phyloP scores from a whole-genome alignment of 2,329 filamentous ascomycete species.

The Pestalotiopsis fici region DNA sequence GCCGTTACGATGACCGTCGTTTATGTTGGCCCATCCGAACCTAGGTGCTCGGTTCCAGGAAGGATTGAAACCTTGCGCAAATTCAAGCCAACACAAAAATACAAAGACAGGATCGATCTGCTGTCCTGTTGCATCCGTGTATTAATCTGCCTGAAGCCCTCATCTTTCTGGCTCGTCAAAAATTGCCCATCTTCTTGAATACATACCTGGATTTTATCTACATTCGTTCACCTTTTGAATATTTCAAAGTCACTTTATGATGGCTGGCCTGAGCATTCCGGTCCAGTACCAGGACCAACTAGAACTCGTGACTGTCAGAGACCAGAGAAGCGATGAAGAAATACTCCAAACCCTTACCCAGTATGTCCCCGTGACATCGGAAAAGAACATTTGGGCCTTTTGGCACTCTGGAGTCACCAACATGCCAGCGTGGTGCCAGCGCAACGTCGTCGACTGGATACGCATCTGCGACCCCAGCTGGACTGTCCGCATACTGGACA shows the following conservation, averaged over 20 bases:
- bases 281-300: conserved; percentile 16
- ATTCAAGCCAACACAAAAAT: too few species aligned
- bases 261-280: conserved; percentile 11
- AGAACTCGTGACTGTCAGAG: conserved; percentile 12
- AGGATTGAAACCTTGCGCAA: not conserved
- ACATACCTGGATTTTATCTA: not conserved
- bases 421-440: conserved; percentile 34
- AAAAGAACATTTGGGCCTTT: conserved; percentile 45
- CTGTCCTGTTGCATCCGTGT: too few species aligned
- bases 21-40: conserved; percentile 29
- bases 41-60: conserved; percentile 16
- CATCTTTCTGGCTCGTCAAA: not conserved
- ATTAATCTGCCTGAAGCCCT: too few species aligned
- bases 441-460: conserved; percentile 40
- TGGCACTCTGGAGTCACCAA: conserved; percentile 37
- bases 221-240: not conserved
- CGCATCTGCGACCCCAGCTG: conserved; percentile 34
- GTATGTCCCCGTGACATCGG: conserved; percentile 28
- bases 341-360: conserved; percentile 15
- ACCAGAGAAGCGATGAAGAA: conserved; percentile 18
- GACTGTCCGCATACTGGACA: conserved; percentile 42
- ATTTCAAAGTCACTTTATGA: not conserved
- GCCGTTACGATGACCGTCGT: too few species aligned
- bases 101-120: too few species aligned
- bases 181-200: too few species aligned